phyloP scores from a whole-genome alignment of 768 basidiomycete species.

The Asterophora lycoperdoides region DNA sequence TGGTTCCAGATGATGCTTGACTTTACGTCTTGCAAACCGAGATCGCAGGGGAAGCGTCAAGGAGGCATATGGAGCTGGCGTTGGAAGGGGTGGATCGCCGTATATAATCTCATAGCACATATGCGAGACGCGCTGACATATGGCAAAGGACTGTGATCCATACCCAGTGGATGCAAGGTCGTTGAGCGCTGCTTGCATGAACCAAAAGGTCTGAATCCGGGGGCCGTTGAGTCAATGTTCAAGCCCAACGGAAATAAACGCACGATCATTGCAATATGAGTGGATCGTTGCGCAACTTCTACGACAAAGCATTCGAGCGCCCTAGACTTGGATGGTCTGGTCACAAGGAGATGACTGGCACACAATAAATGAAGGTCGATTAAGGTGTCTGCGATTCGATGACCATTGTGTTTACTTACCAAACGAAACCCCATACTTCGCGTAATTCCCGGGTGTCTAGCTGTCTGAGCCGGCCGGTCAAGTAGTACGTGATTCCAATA shows the following conservation, averaged over 20 bases:
- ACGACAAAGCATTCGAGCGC: conserved; percentile 94
- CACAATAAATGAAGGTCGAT: neutral
- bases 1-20: conserved; percentile 70
- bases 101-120: conserved; percentile 97
- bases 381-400: neutral
- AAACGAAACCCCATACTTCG: conserved; percentile 89
- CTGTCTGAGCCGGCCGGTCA: conserved; percentile 68
- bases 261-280: conserved; percentile 94
- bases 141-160: conserved; percentile 74
- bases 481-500: conserved; percentile 88
- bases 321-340: conserved; percentile 84
- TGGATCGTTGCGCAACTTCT: conserved; percentile 82
- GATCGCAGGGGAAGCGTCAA: conserved; percentile 46
- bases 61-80: conserved; percentile 63
- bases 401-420: conserved; percentile 39
- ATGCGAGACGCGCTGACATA: conserved; percentile 89
- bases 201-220: conserved; percentile 81
- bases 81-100: conserved; percentile 70
- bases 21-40: conserved; percentile 52
- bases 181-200: conserved; percentile 92
- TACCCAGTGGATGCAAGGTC: conserved; percentile 63
- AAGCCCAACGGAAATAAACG: conserved; percentile 31
- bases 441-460: conserved; percentile 67
- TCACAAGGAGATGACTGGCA: conserved; percentile 86
- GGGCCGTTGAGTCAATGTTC: conserved; percentile 8